Evolutionary conservation across 2,329 filamentous ascomycete genomes (phyloP).

Genomic region (Stemphylium beticola): DNA sequence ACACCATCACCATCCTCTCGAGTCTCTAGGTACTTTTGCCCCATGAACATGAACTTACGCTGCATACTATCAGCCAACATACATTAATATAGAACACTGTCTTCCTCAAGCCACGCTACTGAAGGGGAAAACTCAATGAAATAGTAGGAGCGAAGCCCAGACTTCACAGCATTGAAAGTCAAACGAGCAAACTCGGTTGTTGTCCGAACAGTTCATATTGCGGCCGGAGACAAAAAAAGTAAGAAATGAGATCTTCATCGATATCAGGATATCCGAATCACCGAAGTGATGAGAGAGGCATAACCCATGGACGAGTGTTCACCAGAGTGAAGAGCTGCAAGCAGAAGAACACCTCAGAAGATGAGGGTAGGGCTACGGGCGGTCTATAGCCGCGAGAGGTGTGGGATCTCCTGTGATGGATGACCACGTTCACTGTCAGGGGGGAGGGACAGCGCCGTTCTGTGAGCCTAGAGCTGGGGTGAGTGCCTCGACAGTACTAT

Average conservation of each 20-base stretch:
- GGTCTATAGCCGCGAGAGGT: no score
- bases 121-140: constrained; percentile 5
- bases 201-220: no score
- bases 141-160: neutral
- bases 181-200: neutral
- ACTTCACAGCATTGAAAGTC: neutral
- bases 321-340: neutral
- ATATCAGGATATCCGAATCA: neutral
- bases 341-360: neutral
- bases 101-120: constrained; percentile 2
- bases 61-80: neutral
- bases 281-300: neutral
- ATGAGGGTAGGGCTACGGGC: neutral
- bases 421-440: no score
- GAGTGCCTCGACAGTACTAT: neutral
- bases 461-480: neutral
- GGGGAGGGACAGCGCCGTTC: no score
- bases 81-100: neutral
- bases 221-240: no score
- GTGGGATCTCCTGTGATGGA: no score
- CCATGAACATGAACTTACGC: no score
- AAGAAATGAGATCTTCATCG: no score
- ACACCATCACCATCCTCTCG: no score
- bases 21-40: no score
- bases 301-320: neutral